Conservation (phyloP, 1,284 basidiomycete genomes). For the Moniliophthora roreri region DNA sequence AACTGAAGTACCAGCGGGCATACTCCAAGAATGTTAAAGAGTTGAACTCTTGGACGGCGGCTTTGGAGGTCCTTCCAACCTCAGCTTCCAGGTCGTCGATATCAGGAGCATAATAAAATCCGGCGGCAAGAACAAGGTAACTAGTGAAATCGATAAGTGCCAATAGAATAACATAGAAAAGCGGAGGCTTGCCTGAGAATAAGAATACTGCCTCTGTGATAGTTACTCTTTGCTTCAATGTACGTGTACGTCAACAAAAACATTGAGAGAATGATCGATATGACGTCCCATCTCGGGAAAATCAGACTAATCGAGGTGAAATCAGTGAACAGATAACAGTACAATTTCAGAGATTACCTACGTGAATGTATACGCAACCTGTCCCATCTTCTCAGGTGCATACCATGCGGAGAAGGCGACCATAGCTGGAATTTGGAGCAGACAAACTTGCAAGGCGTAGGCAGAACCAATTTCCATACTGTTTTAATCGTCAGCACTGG, state of each 20-base stretch:
- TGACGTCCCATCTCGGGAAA: conserved; percentile 98
- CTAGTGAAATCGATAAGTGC: conserved; percentile 32
- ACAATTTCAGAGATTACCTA: conserved; percentile 36
- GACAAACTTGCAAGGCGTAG: conserved; percentile 96
- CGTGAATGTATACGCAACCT: conserved; percentile 88
- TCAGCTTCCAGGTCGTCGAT: conserved; percentile 32
- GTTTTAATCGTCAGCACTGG: background rate
- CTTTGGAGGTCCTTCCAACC: conserved; percentile 1
- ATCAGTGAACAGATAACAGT: conserved; percentile 7
- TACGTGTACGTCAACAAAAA: conserved; percentile 99
- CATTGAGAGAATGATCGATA: conserved; percentile 91
- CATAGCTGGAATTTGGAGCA: conserved; percentile 98
- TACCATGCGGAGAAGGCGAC: conserved; percentile 98
- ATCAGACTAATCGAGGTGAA: conserved; percentile 65
- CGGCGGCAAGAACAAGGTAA: conserved; percentile 77
- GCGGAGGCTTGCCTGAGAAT: conserved; percentile 70
- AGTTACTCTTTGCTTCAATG: conserved; percentile 97
- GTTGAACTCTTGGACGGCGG: conserved; percentile 9
- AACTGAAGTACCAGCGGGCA: conserved; percentile 11
- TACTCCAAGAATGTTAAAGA: conserved; percentile 11
- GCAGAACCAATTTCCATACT: conserved; percentile 99
- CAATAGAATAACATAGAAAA: background rate
- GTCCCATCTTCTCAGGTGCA: conserved; percentile 79
- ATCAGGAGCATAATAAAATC: conserved; percentile 76
- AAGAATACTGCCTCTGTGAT: conserved; percentile 91